Conservation (phyloP, 2,329 filamentous ascomycete species). For the Aspergillus chevalieri region DNA sequence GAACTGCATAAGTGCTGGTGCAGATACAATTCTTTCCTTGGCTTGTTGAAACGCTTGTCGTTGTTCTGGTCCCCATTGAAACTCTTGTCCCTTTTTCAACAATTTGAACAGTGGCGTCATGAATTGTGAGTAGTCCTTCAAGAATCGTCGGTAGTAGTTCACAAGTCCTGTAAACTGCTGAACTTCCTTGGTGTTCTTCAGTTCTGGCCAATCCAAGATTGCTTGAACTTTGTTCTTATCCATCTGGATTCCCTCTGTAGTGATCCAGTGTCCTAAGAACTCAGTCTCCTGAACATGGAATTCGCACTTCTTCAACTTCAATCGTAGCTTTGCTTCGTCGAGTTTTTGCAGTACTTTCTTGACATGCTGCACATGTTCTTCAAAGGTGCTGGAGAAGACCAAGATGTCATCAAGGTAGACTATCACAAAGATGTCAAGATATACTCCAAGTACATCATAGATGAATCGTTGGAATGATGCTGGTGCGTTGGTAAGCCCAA, state of each 20-base stretch:
- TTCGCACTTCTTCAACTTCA: background rate
- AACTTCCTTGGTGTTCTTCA: background rate
- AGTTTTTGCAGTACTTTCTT: background rate
- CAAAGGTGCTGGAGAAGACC: background rate
- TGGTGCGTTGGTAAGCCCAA: constrained; percentile 17
- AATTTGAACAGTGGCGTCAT: background rate
- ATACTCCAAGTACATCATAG: no score
- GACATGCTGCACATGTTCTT: background rate
- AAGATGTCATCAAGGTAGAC: background rate
- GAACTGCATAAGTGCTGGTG: background rate
- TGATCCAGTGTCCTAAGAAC: background rate
- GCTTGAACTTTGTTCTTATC: no score
- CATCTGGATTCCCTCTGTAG: no score
- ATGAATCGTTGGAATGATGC: constrained; percentile 5
- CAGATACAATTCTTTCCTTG: background rate
- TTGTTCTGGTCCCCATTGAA: background rate
- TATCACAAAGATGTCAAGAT: background rate
- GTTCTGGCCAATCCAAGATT: no score
- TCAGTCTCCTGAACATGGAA: background rate
- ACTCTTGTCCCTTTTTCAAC: background rate
- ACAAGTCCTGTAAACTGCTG: background rate
- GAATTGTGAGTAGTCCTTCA: background rate
- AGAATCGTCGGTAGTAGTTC: background rate
- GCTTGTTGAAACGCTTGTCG: background rate
- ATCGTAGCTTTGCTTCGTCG: background rate